Base-by-base conservation (phyloP, 306 rosid genomes). In the Elaeagnus macrophylla region DNA sequence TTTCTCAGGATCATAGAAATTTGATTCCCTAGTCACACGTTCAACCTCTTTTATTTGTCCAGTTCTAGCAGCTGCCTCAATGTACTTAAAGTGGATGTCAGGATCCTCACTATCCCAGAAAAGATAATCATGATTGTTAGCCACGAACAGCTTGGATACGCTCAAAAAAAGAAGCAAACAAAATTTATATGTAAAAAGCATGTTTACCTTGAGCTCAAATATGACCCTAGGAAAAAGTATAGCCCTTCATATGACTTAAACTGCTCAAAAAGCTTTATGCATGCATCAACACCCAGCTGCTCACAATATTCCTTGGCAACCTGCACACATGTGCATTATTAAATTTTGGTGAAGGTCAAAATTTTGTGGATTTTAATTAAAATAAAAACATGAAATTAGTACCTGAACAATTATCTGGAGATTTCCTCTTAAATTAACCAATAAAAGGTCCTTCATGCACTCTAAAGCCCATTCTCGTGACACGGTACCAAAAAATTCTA, bases 331-430 rank as follows among this genome's bases (percentile, higher is more conserved):
- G 48, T 10, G 53, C 42, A 48, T 57, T 20, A 48, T 42, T 9
- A 64, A 62, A 68, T 61, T 63, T 73, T 60, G 55, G 32, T 5
- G 40, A 17, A 53, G 57, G 6, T 37, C 39, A 50, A 53, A 65
- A 54, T 56, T 48, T 52, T 15, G 43, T n/a, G n/a, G n/a, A n/a
- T n/a, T 43, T 59, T 48, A 40, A 39, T 36, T 42, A 63, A 20
- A 51, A 38, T 32, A 67, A 37, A 38, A 14, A 60, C 11, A 3
- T 14, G 39, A 59, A 19, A 56, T 49, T 6, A 20, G 51, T 68
- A 84, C 99, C 88, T 93, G 99, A 63, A 93, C 99, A 72, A 93
- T 93, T 57, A 93, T 82, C 85, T 93, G 99, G 54, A 93, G 95
- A 72, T 93, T 93, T 59, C 94, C 99, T 66, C 99, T 82, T 64